Evolutionary conservation across 176 grass and related monocot species (phyloP), one percentile per base, ranked within the genome.

Genomic region (Juncus effusus): DNA sequence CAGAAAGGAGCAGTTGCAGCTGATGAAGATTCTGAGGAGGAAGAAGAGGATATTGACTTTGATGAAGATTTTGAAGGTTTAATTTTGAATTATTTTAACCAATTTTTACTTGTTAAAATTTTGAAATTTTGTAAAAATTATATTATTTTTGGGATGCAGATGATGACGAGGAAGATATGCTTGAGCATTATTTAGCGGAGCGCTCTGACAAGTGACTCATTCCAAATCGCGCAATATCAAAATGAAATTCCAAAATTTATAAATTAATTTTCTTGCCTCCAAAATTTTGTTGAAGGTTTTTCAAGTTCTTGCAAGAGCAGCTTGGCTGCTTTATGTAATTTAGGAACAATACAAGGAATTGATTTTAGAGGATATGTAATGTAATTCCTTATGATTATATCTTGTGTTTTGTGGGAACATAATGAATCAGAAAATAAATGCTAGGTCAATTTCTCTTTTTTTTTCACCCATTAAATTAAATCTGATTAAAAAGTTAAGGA

Each of bases 51-150:
- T 59, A 87, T 90, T 5, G 89, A 99, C 5, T 82, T 99, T 19
- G 89, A 99, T 60, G 94, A 99, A 51, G 95, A 93, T 70, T 89
- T 93, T 73, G 94, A 99, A 87, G 95, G 95, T 90, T 56, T 73
- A 54, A 38, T 61, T 42, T 86, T 54, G n/a, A 28, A 14, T 52
- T 41, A 2, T 12, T 40, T 65, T 8, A 10, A 49, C 50, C 7
- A 38, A 10, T 42, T 14, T 68, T 56, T 66, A 6, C 49, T 67
- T 13, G 6, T 61, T 62, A 51, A 42, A 42, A 12, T 58, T 41
- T 16, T 28, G 19, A 60, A 9, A 61, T 38, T 28, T 61, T 15
- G 60, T 16, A 74, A 28, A 51, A 14, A 44, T 16, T 38, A 78
- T 42, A 16, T 35, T 39, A 3, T 67, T 37, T 51, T 35, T 28